Evolutionary conservation across 306 rosid genomes (phyloP).

Genomic region (Dryas octopetala): DNA sequence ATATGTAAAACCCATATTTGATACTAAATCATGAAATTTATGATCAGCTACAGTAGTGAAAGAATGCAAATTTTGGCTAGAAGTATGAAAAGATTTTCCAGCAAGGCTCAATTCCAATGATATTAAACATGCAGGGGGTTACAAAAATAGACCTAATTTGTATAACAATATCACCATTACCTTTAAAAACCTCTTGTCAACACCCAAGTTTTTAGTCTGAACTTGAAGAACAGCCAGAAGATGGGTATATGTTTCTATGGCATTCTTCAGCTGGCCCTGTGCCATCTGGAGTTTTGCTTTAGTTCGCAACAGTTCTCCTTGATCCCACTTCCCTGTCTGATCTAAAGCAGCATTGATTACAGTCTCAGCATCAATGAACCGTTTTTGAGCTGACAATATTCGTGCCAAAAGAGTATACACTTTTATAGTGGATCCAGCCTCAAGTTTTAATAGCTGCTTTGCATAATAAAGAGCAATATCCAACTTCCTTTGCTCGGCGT

Average conservation of each 20-base stretch:
- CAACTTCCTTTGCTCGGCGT: conserved; percentile 83
- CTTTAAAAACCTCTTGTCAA: conserved; percentile 55
- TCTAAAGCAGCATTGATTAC: conserved; percentile 81
- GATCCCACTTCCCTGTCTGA: conserved; percentile 89
- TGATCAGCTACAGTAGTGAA: background rate
- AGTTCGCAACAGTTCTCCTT: conserved; percentile 74
- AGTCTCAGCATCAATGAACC: conserved; percentile 68
- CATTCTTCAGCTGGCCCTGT: conserved; percentile 67
- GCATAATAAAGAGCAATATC: conserved; percentile 65
- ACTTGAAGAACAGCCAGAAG: conserved; percentile 88
- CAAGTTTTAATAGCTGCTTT: conserved; percentile 60
- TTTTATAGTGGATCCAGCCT: conserved; percentile 62
- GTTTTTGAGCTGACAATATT: conserved; percentile 78
- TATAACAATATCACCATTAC: conserved; percentile 32
- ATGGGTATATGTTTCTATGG: conserved; percentile 66
- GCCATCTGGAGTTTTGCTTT: conserved; percentile 85
- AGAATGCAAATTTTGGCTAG: background rate
- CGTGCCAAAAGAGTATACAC: conserved; percentile 66
- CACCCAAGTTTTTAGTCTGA: conserved; percentile 51
- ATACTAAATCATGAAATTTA: background rate
- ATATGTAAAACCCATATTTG: background rate
- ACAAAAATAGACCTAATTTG: background rate
- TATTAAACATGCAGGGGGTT: background rate
- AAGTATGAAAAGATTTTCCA: background rate
- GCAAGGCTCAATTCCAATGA: background rate